phyloP scores from a whole-genome alignment of 1,284 basidiomycete genomes.

The Porogramme epimiltina region DNA sequence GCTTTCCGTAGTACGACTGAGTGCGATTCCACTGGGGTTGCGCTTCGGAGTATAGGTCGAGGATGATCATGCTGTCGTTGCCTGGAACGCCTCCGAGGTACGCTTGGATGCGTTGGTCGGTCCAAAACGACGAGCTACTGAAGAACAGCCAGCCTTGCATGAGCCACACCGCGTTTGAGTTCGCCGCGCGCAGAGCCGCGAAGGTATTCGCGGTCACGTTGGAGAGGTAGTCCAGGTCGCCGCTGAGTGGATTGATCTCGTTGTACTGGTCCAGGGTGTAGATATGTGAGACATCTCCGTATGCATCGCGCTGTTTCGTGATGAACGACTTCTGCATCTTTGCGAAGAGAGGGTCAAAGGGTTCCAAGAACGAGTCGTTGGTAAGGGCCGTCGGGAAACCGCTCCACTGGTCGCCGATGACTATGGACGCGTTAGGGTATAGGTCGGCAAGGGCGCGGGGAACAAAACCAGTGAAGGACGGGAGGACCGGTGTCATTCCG shows the following conservation, averaged over 20 bases:
- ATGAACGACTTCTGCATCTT: conserved; percentile 43
- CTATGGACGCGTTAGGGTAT: conserved; percentile 41
- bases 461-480: conserved; percentile 47
- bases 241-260: conserved; percentile 42
- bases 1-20: conserved; percentile 40
- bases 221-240: conserved; percentile 38
- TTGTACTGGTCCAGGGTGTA: conserved; percentile 51
- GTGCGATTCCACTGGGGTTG: conserved; percentile 45
- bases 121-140: conserved; percentile 39
- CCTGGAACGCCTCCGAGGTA: conserved; percentile 41
- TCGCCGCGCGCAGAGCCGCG: conserved; percentile 38
- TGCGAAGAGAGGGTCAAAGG: conserved; percentile 41
- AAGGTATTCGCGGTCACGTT: conserved; percentile 38
- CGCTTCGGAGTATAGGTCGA: conserved; percentile 45
- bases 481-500: conserved; percentile 47
- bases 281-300: conserved; percentile 42
- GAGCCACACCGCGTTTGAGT: conserved; percentile 44
- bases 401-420: conserved; percentile 38
- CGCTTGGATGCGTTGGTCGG: conserved; percentile 38
- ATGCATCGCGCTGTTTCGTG: conserved; percentile 40
- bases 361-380: conserved; percentile 43
- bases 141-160: conserved; percentile 51
- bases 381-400: conserved; percentile 37
- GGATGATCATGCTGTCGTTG: conserved; percentile 41
- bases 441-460: conserved; percentile 35